These are phyloP conservation scores for Rhizoclosmatium globosum DNA, from an alignment of 192 early-diverging fungal species.

Conservation along the genomic window DNA sequence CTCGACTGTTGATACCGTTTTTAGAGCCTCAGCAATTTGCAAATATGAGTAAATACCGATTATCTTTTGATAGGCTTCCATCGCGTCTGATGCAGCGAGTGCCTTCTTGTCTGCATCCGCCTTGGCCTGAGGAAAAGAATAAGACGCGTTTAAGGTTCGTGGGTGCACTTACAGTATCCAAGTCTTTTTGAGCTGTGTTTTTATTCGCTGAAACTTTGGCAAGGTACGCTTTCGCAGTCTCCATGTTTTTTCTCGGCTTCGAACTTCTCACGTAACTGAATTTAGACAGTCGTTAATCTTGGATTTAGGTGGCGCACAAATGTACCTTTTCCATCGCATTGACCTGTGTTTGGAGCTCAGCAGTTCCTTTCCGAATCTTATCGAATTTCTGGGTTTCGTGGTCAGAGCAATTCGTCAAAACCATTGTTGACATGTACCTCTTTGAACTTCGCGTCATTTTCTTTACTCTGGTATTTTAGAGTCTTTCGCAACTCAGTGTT, in stretches of 20 bases:
- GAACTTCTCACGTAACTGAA: slow-evolving; percentile 42
- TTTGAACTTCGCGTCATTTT: slow-evolving; percentile 47
- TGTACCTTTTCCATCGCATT: slow-evolving; percentile 44
- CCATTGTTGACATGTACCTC: slow-evolving; percentile 27
- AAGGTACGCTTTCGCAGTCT: slow-evolving; percentile 37
- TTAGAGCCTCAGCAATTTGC: too few species aligned
- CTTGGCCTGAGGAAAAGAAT: slow-evolving; percentile 24
- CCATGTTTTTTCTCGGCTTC: slow-evolving; percentile 52
- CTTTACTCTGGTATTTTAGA: slow-evolving; percentile 46
- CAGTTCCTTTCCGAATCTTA: slow-evolving; percentile 41
- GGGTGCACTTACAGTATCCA: slow-evolving; percentile 40
- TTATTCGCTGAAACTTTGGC: slow-evolving; percentile 45
- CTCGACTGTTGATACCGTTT: slow-evolving; percentile 45
- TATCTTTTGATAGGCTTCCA: slow-evolving; percentile 44
- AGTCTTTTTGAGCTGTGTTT: slow-evolving; percentile 48
- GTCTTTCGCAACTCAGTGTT: slow-evolving; percentile 51
- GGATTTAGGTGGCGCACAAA: background rate
- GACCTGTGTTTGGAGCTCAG: slow-evolving; percentile 42
- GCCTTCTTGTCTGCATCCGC: slow-evolving; percentile 55
- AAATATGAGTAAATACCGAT: slow-evolving; percentile 34
- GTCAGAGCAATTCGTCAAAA: background rate
- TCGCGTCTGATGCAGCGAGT: slow-evolving; percentile 41
- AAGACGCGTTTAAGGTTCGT: background rate
- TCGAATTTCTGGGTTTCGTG: slow-evolving; percentile 46
- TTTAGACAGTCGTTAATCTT: background rate